Base-by-base conservation (phyloP, 345 rosid species). In the Linum trigynum region DNA sequence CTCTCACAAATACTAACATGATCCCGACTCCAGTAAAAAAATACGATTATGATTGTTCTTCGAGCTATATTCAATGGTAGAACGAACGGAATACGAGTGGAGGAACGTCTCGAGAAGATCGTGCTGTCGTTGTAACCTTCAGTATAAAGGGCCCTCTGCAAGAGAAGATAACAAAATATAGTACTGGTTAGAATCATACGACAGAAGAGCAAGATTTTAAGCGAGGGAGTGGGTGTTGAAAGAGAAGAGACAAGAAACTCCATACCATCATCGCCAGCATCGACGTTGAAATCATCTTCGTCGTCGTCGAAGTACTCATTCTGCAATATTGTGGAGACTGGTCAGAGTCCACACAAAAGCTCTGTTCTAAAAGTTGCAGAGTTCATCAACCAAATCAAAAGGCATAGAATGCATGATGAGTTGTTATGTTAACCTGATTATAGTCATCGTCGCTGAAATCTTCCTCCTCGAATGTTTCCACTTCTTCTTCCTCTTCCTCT, bases 361-460 rank as follows among this genome's bases (percentile, higher is more conserved):
- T 16, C 32, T 36, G 15, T 12, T 32, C 38, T 38, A 32, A 17
- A 63, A n/a, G 38, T 48, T 35, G 41, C 2, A 2, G 35, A 8
- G 17, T 32, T 23, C 14, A 7, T 17, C 1, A 14, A 9, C 6
- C 10, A 3, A 17, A 65, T 4, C 7, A 6, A 55, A 7, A 10
- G 15, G 35, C 63, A 57, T 17, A 14, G 11, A 5, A 39, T 12
- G 36, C 37, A 56, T 10, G 41, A 65, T 39, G n/a, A 38, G n/a
- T 37, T 32, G 10, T 32, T 23, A 38, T 66, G 14, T 5, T 38
- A 67, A 82, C 86, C 86, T 80, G 79, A 63, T 80, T 70, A 70
- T 83, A 83, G 61, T 83, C 84, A 60, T 76, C 81, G 59, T 82
- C 85, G 65, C 84, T 80, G 65, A 51, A 67, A n/a, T 76, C 82